Conservation (phyloP, 768 basidiomycete species). For the Lepiota brunneoincarnata region DNA sequence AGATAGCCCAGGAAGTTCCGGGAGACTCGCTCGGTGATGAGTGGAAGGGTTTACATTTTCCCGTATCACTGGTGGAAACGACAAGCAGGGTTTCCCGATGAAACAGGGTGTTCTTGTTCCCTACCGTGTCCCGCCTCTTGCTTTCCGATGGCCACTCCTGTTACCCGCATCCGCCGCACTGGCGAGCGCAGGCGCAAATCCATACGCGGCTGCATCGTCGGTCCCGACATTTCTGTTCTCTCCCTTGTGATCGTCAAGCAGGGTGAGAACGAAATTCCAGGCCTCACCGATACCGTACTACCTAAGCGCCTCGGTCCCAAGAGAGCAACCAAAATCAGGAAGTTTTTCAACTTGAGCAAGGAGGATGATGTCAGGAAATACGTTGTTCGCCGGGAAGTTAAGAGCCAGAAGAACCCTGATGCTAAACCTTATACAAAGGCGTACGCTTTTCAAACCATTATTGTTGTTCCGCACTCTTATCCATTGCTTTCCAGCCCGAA, state of each 20-base stretch:
- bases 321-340: constrained; percentile 95
- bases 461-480: not conserved
- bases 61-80: constrained; percentile 97
- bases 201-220: constrained; percentile 97
- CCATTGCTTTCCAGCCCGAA: constrained; percentile 61
- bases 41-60: constrained; percentile 95
- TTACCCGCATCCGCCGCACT: constrained; percentile 86
- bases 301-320: constrained; percentile 97
- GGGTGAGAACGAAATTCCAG: constrained; percentile 87
- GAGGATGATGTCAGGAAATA: constrained; percentile 99
- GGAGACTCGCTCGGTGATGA: constrained; percentile 91
- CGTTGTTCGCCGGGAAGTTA: constrained; percentile 91
- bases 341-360: constrained; percentile 97
- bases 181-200: constrained; percentile 99
- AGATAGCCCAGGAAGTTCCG: constrained; percentile 92
- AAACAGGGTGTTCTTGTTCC: constrained; percentile 98
- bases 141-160: constrained; percentile 97
- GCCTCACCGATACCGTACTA: constrained; percentile 87
- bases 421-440: constrained; percentile 98
- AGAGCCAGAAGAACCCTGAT: constrained; percentile 80
- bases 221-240: constrained; percentile 93
- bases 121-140: constrained; percentile 89
- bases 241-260: constrained; percentile 95
- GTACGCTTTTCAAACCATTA: constrained; percentile 43
- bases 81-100: constrained; percentile 99